Base-by-base conservation (phyloP, 768 basidiomycete species). In the Mrakia frigida region DNA sequence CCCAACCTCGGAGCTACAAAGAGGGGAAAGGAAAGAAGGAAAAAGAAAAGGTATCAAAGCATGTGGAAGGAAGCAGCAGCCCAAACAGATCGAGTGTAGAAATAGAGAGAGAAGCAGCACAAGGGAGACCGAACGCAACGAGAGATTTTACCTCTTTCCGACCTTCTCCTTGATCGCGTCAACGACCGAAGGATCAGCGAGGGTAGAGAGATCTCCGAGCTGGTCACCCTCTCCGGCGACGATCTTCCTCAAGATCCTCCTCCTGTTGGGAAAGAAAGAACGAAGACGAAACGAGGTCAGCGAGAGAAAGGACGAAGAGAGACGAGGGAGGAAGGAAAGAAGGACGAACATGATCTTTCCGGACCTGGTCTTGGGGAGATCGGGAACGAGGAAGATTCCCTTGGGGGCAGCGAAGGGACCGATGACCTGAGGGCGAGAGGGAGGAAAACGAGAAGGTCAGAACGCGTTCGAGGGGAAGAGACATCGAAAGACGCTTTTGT, bases 381-480 rank as follows among this genome's bases (percentile, higher is more conserved):
- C 79, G 50, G 83, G 79, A 79, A 93, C 91, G 80, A 95, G 86
- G 83, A 87, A 90, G 80, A 96, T 89, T 85, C 91, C 92, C 88
- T 98, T 98, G 37, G 96, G 96, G 23, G 94, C 91, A 1, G 96
- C 96, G 84, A 99, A 98, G 3, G 97, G 95, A 6, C 96, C 97
- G 78, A 99, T 99, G 31, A 50, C 50, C 73, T 69, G 39, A 39
- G 68, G n/a, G 41, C 6, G n/a, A 23, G 31, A 25, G 18, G 70
- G 25, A 72, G 35, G 31, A n/a, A 53, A 5, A 28, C 14, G 31
- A 25, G 37, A 35, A 7, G 35, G 31, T 52, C 31, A 23, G 43
- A 21, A 50, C 46, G 46, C 14, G 46, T 50, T 50, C 9, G 23
- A 53, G 31, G 14, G 18, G 53, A n/a, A 16, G 35, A 31, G 41